Conservation (phyloP, 768 basidiomycete species). For the Trametes cinnabarina region DNA sequence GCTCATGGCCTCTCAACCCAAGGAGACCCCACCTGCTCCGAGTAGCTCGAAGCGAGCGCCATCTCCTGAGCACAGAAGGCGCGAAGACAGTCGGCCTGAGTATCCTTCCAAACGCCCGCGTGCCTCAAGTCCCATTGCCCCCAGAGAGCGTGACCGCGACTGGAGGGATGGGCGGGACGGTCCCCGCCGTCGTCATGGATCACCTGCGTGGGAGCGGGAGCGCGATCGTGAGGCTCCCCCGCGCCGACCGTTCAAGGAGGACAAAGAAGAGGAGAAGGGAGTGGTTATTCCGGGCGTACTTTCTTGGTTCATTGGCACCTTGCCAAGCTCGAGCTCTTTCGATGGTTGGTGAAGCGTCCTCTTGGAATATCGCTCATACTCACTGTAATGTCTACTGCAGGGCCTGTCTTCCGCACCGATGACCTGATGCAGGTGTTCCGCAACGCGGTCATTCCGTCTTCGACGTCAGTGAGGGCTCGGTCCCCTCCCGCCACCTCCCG, state of each 20-base stretch:
- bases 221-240: conserved; percentile 42
- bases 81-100: conserved; percentile 42
- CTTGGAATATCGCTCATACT: background rate
- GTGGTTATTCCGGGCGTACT: conserved; percentile 49
- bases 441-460: conserved; percentile 72
- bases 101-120: conserved; percentile 46
- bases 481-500: conserved; percentile 51
- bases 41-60: conserved; percentile 31
- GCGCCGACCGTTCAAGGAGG: conserved; percentile 35
- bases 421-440: conserved; percentile 85
- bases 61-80: conserved; percentile 39
- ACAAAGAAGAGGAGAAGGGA: conserved; percentile 47
- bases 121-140: conserved; percentile 46
- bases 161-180: conserved; percentile 34
- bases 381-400: conserved; percentile 38
- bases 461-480: conserved; percentile 45
- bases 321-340: conserved; percentile 72
- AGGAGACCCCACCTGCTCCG: conserved; percentile 21
- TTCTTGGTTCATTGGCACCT: conserved; percentile 79
- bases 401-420: conserved; percentile 86
- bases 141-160: conserved; percentile 46
- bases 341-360: conserved; percentile 61
- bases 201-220: conserved; percentile 47
- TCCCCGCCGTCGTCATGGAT: conserved; percentile 38
- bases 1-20: conserved; percentile 21